Evolutionary conservation across 2,329 filamentous ascomycete genomes (phyloP).

Genomic region (Epichloe festucae): DNA sequence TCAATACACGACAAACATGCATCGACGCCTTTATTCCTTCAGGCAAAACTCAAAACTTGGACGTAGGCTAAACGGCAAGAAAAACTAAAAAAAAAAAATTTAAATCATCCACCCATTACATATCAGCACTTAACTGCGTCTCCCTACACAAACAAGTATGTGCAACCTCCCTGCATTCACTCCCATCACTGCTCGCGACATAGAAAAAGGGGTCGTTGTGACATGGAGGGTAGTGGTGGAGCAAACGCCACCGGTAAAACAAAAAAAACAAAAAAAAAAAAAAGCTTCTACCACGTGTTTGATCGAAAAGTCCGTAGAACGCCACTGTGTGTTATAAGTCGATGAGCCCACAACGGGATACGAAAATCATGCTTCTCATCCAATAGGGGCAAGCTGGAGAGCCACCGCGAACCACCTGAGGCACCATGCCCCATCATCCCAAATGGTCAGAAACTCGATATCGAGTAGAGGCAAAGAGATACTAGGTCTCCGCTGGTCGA

Average conservation of each 20-base stretch:
- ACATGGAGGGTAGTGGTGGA: background rate
- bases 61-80: background rate
- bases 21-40: too few species aligned
- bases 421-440: background rate
- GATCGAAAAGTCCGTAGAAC: background rate
- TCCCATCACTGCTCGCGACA: too few species aligned
- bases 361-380: background rate
- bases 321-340: background rate
- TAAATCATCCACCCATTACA: background rate
- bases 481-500: constrained; percentile 11
- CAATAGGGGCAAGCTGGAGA: background rate
- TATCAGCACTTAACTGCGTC: too few species aligned
- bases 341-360: background rate
- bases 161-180: too few species aligned
- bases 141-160: too few species aligned
- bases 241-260: background rate
- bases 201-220: too few species aligned
- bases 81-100: background rate
- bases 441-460: background rate
- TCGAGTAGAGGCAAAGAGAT: constrained; percentile 1
- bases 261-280: too few species aligned
- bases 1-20: too few species aligned
- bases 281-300: too few species aligned
- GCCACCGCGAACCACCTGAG: too few species aligned
- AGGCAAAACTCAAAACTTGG: background rate